phyloP scores from a whole-genome alignment of 768 basidiomycete genomes.

The Mycena sanguinolenta region DNA sequence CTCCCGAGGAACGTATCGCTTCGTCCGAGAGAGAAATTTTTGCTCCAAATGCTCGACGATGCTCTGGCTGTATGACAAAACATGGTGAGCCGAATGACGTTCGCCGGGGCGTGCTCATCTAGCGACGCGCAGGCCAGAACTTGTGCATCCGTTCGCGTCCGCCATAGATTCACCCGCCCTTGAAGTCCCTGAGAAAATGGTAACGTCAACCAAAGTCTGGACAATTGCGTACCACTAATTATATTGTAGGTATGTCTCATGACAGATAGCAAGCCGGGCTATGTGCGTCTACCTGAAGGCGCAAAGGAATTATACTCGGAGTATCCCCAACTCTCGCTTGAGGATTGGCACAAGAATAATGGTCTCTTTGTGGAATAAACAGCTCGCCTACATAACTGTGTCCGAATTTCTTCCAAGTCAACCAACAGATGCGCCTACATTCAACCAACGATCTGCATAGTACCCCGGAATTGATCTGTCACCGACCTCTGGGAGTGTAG shows the following conservation, averaged over 20 bases:
- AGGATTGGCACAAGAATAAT: slow-evolving; percentile 69
- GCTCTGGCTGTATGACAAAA: slow-evolving; percentile 74
- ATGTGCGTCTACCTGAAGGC: slow-evolving; percentile 75
- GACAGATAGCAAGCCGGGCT: slow-evolving; percentile 65
- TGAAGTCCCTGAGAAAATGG: slow-evolving; percentile 63
- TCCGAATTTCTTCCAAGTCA: not conserved
- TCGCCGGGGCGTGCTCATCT: not conserved
- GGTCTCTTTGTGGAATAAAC: slow-evolving; percentile 8
- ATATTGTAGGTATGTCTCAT: slow-evolving; percentile 59
- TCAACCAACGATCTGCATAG: not conserved
- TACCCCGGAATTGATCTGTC: too few relatives aligned
- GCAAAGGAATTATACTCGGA: slow-evolving; percentile 58
- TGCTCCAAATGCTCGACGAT: slow-evolving; percentile 74
- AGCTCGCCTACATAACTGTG: not conserved
- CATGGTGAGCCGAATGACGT: slow-evolving; percentile 56
- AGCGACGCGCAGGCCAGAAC: slow-evolving; percentile 62
- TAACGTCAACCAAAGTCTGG: slow-evolving; percentile 41
- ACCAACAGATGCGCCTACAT: not conserved
- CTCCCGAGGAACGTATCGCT: slow-evolving; percentile 59
- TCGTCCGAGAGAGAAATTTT: slow-evolving; percentile 75
- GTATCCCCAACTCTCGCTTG: slow-evolving; percentile 54
- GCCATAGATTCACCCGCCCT: slow-evolving; percentile 75
- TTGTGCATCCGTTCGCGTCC: slow-evolving; percentile 77
- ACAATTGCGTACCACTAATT: not conserved
- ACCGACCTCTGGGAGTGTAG: too few relatives aligned